Base-by-base conservation (phyloP, 2,329 filamentous ascomycete species). In the Fusarium falciforme region DNA sequence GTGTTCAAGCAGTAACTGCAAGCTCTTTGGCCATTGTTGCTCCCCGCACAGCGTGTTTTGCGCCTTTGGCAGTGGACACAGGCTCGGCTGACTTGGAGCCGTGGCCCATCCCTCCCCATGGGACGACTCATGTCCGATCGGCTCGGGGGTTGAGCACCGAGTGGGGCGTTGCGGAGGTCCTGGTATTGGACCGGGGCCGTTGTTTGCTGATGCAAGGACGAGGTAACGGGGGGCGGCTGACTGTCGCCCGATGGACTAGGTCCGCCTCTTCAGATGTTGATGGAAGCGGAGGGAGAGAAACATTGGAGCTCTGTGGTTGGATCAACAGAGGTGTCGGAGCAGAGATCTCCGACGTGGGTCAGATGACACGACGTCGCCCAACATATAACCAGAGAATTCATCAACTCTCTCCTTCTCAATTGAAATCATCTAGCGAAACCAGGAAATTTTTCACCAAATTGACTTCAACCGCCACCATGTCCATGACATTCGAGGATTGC, bases 401-500 rank as follows among this genome's bases (percentile, higher is more conserved):
- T 44, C 20, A 44, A 16, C 20, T 12, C 4, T 44, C 42, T 7
- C 12, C 20, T 25, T 9, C 20, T 44, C 7, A 10, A 25, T 44
- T 44, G 16, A 25, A 22, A 44, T 25, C 4, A 44, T 22, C 20
- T 7, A 20, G 11, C 17, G 10, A 40, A 40, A 20, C 10, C 38
- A n/a, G 10, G 11, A 10, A 3, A 40, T 6, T 20, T 3, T n/a
- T 40, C 38, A 40, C 5, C 3, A 11, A 40, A 20, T 20, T 8
- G 12, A 44, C 6, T 16, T 25, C 8, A 44, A 44, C 42, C 7
- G 42, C 22, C 66, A 73, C 67, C 42, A 80, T 80, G 78, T 80
- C 78, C 16, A 79, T 80, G 78, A 76, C 68, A 25, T 58, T 72
- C 5, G 69, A 77, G 57, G 73, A 80, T 36, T 76, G 76, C 29